These are phyloP conservation scores for Dillenia suffruticosa DNA, from an alignment of 164 flowering plant species.

Conservation along the genomic window DNA sequence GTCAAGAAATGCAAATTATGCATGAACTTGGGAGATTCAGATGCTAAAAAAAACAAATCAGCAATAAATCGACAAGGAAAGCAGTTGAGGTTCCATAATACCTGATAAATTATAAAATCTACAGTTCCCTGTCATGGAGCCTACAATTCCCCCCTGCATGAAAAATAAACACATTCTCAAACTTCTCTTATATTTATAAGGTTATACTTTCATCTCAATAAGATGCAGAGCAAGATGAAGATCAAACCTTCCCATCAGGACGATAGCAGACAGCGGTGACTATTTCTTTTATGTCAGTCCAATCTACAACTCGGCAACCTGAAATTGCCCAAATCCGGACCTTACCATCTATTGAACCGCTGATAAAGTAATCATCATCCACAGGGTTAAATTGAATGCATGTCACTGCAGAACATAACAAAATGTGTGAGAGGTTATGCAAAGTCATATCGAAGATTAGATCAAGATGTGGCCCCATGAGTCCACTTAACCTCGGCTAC, in stretches of 20 bases:
- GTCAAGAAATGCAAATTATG: too few species aligned
- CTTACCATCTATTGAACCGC: slow-evolving; percentile 95
- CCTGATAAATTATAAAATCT: slow-evolving; percentile 67
- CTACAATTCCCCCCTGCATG: slow-evolving; percentile 73
- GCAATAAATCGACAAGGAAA: background rate
- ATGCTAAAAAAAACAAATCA: too few species aligned
- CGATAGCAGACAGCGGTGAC: slow-evolving; percentile 82
- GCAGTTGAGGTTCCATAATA: slow-evolving; percentile 12
- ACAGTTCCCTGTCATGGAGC: slow-evolving; percentile 67
- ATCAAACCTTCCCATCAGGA: slow-evolving; percentile 79
- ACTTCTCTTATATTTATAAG: background rate
- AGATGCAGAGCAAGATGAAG: background rate
- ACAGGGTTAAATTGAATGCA: slow-evolving; percentile 82
- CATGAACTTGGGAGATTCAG: too few species aligned
- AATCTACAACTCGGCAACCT: slow-evolving; percentile 71
- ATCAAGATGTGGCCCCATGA: slow-evolving; percentile 1
- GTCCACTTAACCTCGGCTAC: background rate
- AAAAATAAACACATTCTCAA: slow-evolving; percentile 6
- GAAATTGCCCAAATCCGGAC: slow-evolving; percentile 79
- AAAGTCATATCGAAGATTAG: background rate
- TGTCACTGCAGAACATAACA: slow-evolving; percentile 59
- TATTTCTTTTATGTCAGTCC: slow-evolving; percentile 73
- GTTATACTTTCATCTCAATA: slow-evolving; percentile 1
- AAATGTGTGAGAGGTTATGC: slow-evolving; percentile 1
- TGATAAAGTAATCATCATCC: slow-evolving; percentile 80